Evolutionary conservation across 495 filamentous ascomycete species (phyloP), one percentile per base, ranked within the genome.

Genomic region (Daldinia vernicosa): DNA sequence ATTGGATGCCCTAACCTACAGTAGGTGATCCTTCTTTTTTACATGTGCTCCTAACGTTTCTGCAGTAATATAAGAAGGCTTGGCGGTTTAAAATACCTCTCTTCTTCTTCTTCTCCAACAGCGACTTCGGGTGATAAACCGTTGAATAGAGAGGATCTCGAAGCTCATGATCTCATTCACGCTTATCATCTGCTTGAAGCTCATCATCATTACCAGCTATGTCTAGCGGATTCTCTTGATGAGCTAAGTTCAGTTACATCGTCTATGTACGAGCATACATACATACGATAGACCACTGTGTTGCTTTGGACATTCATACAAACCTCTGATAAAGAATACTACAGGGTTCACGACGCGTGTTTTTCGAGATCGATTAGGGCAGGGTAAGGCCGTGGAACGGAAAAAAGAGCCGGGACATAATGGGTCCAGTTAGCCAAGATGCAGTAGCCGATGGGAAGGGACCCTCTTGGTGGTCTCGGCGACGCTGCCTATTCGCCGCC

Each of bases 31-130:
- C 51, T 55, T 30, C 47, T 33, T 55, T 40, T 11, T 62, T 53
- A 56, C 22, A 43, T 61, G 22, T 24, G 33, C 60, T 60, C 53
- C 53, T 52, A 33, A 68, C n/a, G 8, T 30, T 63, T 30, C 19
- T 47, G 27, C 24, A 39, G 24, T 53, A 32, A 60, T 53, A 33
- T 60, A 11, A 69, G 35, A 33, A 15, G 30, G 39, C 67, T 69
- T 69, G 67, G 67, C 67, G 27, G 14, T 58, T 63, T 26, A 59
- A 64, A 69, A 69, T 64, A 11, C 54, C 53, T 54, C 54, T 64
- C 27, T 61, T 33, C 33, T 59, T 24, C 26, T 45, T 64, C 27
- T 61, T 33, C 33, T 59, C 30, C 26, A 45, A 64, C 12, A 64
- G 60, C 54, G 67, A 60, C 60, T 59, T 69, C 60, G 60, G 54